A percentile compares a stretch with the other conserved stretches of the same genome.
Evolutionary conservation across 2,329 filamentous ascomycete genomes (phyloP).

Genomic region (Ascomycota sp.): DNA sequence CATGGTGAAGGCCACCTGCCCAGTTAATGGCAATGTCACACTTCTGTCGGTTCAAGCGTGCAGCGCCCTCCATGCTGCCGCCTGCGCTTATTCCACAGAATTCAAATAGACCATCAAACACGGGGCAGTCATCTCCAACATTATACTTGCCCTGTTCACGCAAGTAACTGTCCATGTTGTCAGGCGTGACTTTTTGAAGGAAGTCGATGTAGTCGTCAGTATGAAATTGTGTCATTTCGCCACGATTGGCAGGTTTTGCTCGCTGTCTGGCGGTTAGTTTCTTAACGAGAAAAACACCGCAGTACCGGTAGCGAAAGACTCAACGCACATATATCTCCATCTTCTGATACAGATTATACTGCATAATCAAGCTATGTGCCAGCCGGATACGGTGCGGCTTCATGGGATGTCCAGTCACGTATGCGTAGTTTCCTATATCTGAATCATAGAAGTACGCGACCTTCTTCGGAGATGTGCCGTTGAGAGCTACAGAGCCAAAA

Average conservation of each 20-base stretch:
- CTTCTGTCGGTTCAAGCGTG: conserved; percentile 73
- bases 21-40: conserved; percentile 97
- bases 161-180: conserved; percentile 90
- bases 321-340: conserved; percentile 83
- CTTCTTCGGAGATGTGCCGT: conserved; percentile 41
- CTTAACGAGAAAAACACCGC: neutral
- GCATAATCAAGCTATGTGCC: conserved; percentile 88
- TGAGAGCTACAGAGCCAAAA: conserved; percentile 25
- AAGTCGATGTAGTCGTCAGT: conserved; percentile 93
- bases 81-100: conserved; percentile 92
- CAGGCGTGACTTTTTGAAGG: conserved; percentile 81
- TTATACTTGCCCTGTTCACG: conserved; percentile 90
- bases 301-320: neutral
- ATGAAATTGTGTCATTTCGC: conserved; percentile 89
- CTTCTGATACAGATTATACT: conserved; percentile 86
- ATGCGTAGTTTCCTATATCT: conserved; percentile 95
- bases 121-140: conserved; percentile 88
- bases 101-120: conserved; percentile 94
- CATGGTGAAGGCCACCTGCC: conserved; percentile 92
- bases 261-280: conserved; percentile 25
- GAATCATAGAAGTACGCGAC: conserved; percentile 98
- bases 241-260: conserved; percentile 67
- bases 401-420: conserved; percentile 94
- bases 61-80: conserved; percentile 82
- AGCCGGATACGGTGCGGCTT: conserved; percentile 92